A percentile compares a stretch with the other conserved stretches of the same genome.
Conservation (phyloP, 2,329 filamentous ascomycete genomes). For the Cladophialophora bantiana region DNA sequence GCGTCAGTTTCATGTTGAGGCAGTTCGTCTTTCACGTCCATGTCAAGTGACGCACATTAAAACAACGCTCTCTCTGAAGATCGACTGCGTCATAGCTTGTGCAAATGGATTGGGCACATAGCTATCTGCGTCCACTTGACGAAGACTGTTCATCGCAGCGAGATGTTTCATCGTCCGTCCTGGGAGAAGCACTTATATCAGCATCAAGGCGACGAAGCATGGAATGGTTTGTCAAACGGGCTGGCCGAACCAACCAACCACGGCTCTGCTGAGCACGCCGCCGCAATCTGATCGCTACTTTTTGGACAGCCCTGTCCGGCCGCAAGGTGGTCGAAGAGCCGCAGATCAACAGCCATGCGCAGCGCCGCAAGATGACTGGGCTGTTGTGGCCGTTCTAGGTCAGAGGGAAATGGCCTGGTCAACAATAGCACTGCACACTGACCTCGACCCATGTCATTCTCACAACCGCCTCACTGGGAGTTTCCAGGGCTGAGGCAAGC, state of each 20-base stretch:
- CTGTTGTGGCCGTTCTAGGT: slow-evolving; percentile 12
- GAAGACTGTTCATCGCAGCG: slow-evolving; percentile 33
- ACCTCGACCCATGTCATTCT: slow-evolving; percentile 25
- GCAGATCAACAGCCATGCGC: slow-evolving; percentile 19
- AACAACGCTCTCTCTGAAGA: slow-evolving; percentile 34
- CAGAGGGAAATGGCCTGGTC: neutral
- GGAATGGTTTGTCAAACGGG: neutral
- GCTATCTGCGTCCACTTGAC: slow-evolving; percentile 35
- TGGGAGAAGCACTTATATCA: slow-evolving; percentile 19
- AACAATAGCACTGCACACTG: neutral
- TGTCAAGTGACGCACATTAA: slow-evolving; percentile 11
- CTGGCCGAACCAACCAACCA: slow-evolving; percentile 19
- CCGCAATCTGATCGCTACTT: slow-evolving; percentile 19
- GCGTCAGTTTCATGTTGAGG: slow-evolving; percentile 26
- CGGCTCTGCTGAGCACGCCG: slow-evolving; percentile 13
- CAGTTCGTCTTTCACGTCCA: neutral
- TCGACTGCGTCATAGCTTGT: slow-evolving; percentile 36
- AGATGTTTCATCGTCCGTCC: slow-evolving; percentile 37
- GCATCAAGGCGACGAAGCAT: neutral
- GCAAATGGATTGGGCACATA: slow-evolving; percentile 39
- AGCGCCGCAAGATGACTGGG: slow-evolving; percentile 16
- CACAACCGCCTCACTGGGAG: slow-evolving; percentile 22
- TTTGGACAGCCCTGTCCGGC: slow-evolving; percentile 14
- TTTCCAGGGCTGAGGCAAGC: slow-evolving; percentile 19
- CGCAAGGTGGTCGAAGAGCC: slow-evolving; percentile 15